phyloP scores from a whole-genome alignment of 2,329 filamentous ascomycete genomes.

The Alternaria consortialis region DNA sequence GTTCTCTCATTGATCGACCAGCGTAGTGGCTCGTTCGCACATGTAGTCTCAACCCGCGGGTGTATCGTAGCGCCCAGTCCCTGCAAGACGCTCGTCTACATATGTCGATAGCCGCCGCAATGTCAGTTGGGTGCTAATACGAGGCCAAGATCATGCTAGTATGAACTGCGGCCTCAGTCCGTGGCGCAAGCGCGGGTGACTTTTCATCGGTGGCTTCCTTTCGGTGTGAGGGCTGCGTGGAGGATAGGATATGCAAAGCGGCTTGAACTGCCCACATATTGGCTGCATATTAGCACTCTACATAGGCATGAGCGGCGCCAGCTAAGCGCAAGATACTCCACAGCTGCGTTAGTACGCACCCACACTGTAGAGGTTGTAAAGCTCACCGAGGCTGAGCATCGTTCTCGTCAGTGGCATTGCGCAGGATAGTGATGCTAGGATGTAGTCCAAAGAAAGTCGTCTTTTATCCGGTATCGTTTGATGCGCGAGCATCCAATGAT shows the following conservation, averaged over 20 bases:
- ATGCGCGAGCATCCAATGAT: too few species aligned
- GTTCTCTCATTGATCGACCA: background rate
- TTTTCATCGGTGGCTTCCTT: background rate
- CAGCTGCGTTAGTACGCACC: background rate
- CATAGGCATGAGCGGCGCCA: too few species aligned
- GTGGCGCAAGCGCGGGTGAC: background rate
- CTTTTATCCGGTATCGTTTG: background rate
- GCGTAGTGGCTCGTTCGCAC: background rate
- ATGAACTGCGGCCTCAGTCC: background rate
- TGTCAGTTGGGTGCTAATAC: background rate
- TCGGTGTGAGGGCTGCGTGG: background rate
- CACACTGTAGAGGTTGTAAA: background rate
- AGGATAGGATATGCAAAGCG: background rate
- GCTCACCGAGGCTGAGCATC: background rate
- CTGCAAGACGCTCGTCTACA: background rate
- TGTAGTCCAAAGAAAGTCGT: background rate
- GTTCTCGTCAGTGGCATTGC: background rate
- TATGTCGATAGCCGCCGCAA: background rate
- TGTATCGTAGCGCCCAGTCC: background rate
- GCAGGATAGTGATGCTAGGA: background rate
- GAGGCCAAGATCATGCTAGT: background rate
- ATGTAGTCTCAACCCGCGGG: background rate
- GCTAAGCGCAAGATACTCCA: too few species aligned
- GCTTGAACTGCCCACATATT: background rate
- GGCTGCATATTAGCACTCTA: background rate